Conservation (phyloP, 352 stramenopile genomes). For the Pythium scleroteichum region DNA sequence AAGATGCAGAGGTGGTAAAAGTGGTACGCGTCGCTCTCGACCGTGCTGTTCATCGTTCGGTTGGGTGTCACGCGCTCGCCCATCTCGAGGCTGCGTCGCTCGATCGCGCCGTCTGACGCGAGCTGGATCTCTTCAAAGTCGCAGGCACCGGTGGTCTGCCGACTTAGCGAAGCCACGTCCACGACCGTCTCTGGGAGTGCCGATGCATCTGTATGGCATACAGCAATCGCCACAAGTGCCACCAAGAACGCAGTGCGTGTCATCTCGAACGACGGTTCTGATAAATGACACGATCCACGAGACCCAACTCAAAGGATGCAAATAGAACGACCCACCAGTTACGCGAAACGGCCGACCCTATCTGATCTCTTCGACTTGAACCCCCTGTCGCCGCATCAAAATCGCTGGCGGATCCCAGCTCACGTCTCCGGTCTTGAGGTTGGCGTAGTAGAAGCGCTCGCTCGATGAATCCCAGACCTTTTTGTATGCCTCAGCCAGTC, state of each 20-base stretch:
- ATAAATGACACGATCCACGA: neutral
- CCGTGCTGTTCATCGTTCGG: slow-evolving; percentile 63
- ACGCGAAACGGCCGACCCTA: neutral
- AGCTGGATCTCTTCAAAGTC: slow-evolving; percentile 71
- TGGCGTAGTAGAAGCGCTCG: slow-evolving; percentile 70
- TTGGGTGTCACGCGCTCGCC: slow-evolving; percentile 62
- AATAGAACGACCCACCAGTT: no score
- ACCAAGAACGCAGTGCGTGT: neutral
- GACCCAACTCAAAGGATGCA: no score
- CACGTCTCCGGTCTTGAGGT: slow-evolving; percentile 60
- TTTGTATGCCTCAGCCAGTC: slow-evolving; percentile 52
- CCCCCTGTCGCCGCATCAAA: slow-evolving; percentile 12
- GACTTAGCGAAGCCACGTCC: neutral
- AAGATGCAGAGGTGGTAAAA: slow-evolving; percentile 79
- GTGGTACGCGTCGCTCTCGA: slow-evolving; percentile 50
- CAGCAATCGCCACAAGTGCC: neutral
- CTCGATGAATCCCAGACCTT: slow-evolving; percentile 50
- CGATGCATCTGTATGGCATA: no score
- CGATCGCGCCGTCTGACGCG: slow-evolving; percentile 64
- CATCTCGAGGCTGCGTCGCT: slow-evolving; percentile 41
- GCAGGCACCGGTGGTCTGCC: slow-evolving; percentile 28
- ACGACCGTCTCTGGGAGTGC: neutral
- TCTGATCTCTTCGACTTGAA: slow-evolving; percentile 30
- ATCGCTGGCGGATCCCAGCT: slow-evolving; percentile 59
- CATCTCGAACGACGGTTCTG: neutral